These are phyloP conservation scores for Carex scoparia DNA, from an alignment of 176 grass and related monocot genomes.

Conservation along the genomic window DNA sequence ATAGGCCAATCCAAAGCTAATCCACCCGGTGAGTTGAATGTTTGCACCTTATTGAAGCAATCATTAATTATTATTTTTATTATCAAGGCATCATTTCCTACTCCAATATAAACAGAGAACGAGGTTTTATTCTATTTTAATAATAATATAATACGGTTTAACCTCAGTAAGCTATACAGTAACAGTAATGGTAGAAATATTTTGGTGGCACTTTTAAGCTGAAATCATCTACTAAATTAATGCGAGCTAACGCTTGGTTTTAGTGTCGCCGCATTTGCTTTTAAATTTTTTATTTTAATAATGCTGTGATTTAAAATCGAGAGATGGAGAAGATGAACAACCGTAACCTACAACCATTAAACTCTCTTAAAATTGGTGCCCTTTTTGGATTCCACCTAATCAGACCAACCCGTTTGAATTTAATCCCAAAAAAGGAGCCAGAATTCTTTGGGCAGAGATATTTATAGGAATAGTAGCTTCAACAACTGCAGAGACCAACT, in stretches of 20 bases:
- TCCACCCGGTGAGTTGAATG: background rate
- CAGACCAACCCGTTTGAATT: slow-evolving; percentile 7
- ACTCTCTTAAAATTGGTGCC: background rate
- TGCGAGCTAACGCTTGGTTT: no score
- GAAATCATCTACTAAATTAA: no score
- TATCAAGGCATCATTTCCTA: background rate
- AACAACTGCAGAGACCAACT: slow-evolving; percentile 9
- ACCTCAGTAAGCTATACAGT: background rate
- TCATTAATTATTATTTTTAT: background rate
- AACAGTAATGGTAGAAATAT: background rate
- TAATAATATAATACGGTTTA: no score
- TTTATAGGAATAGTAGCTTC: slow-evolving; percentile 7
- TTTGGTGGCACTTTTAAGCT: background rate
- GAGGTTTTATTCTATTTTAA: background rate
- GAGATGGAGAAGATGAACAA: slow-evolving; percentile 17
- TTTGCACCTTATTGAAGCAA: background rate
- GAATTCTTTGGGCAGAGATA: background rate
- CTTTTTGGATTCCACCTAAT: slow-evolving; percentile 26
- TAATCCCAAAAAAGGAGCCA: background rate
- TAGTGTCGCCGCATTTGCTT: background rate
- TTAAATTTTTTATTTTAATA: background rate
- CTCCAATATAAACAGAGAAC: no score
- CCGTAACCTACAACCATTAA: slow-evolving; percentile 16
- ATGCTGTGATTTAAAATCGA: background rate
- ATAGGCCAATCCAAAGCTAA: background rate